Evolutionary conservation across 73 alveolate genomes (phyloP).

Genomic region (Tetrahymena borealis): DNA sequence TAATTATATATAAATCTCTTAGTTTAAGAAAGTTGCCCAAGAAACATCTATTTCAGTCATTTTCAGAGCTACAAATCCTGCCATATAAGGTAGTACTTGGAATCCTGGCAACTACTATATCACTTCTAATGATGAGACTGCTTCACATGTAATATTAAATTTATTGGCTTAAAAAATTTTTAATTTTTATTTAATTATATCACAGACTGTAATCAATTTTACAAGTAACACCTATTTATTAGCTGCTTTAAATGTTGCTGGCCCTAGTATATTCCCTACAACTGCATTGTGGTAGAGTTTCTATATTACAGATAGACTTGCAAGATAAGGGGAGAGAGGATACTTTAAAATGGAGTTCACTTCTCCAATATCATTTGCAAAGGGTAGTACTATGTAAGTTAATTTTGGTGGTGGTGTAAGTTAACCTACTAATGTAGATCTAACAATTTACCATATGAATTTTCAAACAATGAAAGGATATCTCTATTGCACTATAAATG

Average conservation of each 20-base stretch:
- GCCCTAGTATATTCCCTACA: conserved; percentile 26
- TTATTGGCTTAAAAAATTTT: neutral
- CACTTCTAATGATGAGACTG: neutral
- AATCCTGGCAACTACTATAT: neutral
- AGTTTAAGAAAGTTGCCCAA: neutral
- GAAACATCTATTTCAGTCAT: neutral
- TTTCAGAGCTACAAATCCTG: neutral
- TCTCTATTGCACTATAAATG: conserved; percentile 15
- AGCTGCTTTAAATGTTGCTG: conserved; percentile 4
- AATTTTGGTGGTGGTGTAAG: neutral
- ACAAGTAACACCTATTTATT: neutral
- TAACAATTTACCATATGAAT: neutral
- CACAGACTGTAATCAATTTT: neutral
- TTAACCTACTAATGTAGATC: neutral
- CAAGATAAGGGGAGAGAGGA: conserved; percentile 39
- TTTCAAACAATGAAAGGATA: neutral
- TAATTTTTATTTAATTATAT: neutral
- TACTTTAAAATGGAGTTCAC: conserved; percentile 20
- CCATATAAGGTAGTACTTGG: neutral
- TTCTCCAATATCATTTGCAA: conserved; percentile 2
- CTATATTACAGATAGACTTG: neutral
- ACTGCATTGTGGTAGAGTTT: conserved; percentile 16
- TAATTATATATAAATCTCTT: neutral
- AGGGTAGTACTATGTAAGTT: neutral
- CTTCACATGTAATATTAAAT: neutral